Evolutionary conservation across 2,329 filamentous ascomycete genomes (phyloP).

Genomic region (Sclerotinia trifoliorum): DNA sequence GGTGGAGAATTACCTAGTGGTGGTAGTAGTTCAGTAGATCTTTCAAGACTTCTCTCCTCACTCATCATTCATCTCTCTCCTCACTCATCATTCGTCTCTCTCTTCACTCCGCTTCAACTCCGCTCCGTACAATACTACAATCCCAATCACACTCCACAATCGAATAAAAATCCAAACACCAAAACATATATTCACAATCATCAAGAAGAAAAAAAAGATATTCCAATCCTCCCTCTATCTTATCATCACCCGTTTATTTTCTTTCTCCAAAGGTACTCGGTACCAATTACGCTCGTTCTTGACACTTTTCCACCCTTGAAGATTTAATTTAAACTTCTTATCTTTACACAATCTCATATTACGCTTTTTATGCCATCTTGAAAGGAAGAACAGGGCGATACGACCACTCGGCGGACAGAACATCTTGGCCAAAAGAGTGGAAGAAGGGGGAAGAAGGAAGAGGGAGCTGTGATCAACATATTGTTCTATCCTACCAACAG

Average conservation of each 20-base stretch:
- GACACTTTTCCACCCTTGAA: conserved; percentile 14
- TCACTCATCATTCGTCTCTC: no score
- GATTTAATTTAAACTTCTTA: conserved; percentile 27
- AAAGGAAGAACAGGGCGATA: conserved; percentile 8
- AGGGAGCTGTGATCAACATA: background rate
- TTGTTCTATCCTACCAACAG: background rate
- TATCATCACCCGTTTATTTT: background rate
- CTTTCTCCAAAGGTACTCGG: conserved; percentile 45
- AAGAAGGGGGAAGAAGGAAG: background rate
- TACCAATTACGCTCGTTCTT: conserved; percentile 56
- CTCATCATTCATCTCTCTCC: no score
- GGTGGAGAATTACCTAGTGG: no score
- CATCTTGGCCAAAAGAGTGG: background rate
- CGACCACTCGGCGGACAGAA: background rate
- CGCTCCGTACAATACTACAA: no score
- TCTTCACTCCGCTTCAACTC: no score
- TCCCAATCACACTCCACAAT: no score
- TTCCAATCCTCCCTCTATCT: background rate
- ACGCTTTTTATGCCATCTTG: conserved; percentile 3
- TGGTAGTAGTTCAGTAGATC: no score
- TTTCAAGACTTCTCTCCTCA: no score
- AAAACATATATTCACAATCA: background rate
- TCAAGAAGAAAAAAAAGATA: background rate
- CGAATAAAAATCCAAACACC: background rate
- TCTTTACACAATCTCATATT: conserved; percentile 14